Evolutionary conservation across 2,329 filamentous ascomycete genomes (phyloP).

Genomic region (Hymenoscyphus infarciens): DNA sequence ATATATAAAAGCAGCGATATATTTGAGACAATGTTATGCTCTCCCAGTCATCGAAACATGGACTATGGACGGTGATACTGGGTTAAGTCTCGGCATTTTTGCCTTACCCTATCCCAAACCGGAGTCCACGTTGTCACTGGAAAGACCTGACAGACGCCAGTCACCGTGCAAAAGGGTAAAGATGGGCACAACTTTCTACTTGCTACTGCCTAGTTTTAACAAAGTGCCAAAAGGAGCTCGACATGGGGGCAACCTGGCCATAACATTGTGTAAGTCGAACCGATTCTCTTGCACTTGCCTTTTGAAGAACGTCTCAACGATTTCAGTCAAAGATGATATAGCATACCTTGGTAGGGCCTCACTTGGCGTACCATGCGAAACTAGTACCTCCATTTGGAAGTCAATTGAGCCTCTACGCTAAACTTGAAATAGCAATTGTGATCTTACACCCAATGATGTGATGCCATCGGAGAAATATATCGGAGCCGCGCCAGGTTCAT

Average conservation of each 20-base stretch:
- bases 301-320: background rate
- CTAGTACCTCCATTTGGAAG: background rate
- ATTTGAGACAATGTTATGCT: background rate
- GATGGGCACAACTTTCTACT: background rate
- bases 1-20: conserved; percentile 1
- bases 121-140: background rate
- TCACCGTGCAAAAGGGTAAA: background rate
- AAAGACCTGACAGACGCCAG: background rate
- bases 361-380: conserved; percentile 3
- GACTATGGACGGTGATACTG: conserved; percentile 5
- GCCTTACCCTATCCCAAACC: background rate
- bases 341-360: background rate
- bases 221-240: background rate
- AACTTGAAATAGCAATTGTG: background rate
- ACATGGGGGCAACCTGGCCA: background rate
- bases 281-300: background rate
- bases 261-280: background rate
- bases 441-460: background rate
- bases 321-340: too few relatives aligned
- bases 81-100: background rate
- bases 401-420: conserved; percentile 1
- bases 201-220: background rate
- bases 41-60: conserved; percentile 6
- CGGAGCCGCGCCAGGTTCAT: background rate
- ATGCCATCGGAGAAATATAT: background rate